These are phyloP conservation scores for Psilocybe cyanescens DNA, from an alignment of 768 basidiomycete species.

Conservation along the genomic window DNA sequence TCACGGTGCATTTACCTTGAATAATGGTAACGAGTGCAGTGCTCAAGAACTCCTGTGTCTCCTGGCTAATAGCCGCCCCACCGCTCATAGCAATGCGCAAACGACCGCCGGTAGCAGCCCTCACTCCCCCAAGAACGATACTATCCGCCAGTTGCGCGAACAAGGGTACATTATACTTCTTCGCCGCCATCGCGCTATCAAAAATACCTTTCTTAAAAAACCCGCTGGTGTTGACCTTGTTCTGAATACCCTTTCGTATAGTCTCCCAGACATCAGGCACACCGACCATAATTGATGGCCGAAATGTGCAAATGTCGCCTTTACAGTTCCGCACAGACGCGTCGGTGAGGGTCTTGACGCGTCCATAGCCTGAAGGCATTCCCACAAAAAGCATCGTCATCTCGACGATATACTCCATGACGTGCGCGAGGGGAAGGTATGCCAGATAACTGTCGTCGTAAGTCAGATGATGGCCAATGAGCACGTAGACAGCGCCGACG, in stretches of 20 bases:
- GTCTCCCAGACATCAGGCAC: constrained; percentile 98
- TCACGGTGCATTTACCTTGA: constrained; percentile 62
- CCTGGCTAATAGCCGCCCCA: constrained; percentile 82
- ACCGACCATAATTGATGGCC: constrained; percentile 88
- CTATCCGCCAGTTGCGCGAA: constrained; percentile 72
- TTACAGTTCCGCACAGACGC: constrained; percentile 84
- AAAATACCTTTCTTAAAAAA: constrained; percentile 78
- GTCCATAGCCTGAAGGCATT: constrained; percentile 85
- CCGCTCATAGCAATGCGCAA: constrained; percentile 82
- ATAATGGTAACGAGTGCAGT: constrained; percentile 81
- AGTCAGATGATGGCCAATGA: constrained; percentile 70
- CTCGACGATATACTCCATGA: constrained; percentile 95
- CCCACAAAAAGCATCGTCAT: constrained; percentile 73
- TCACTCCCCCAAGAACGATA: constrained; percentile 76
- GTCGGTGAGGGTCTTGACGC: constrained; percentile 95
- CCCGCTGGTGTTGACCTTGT: constrained; percentile 75
- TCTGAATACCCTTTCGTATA: constrained; percentile 92
- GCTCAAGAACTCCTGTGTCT: constrained; percentile 91
- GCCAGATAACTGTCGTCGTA: constrained; percentile 78
- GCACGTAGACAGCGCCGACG: constrained; percentile 73
- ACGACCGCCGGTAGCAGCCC: constrained; percentile 85
- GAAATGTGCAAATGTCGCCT: constrained; percentile 85
- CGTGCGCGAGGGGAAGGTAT: constrained; percentile 93
- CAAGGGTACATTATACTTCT: constrained; percentile 71
- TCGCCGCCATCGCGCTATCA: constrained; percentile 74